These are phyloP conservation scores for Nissolia schottii DNA, from an alignment of 306 rosid genomes.

Conservation along the genomic window DNA sequence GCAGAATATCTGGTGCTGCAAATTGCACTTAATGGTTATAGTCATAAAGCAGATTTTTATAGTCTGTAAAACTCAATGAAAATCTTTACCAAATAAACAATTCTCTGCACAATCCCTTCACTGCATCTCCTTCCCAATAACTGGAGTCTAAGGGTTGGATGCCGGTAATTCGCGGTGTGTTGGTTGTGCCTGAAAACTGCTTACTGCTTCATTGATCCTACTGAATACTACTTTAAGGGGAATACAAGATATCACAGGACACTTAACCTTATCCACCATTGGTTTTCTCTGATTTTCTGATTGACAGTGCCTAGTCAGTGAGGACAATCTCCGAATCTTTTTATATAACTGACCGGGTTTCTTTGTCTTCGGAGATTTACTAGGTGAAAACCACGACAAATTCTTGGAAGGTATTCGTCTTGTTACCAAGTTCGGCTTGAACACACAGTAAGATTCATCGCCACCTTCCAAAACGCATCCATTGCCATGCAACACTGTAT, in stretches of 20 bases:
- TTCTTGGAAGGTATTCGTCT: conserved; percentile 39
- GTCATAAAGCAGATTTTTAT: background rate
- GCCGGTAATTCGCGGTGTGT: conserved; percentile 28
- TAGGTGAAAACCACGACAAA: conserved; percentile 12
- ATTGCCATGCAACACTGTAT: conserved; percentile 19
- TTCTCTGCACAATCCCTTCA: conserved; percentile 2
- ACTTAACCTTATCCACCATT: conserved; percentile 39
- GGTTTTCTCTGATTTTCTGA: conserved; percentile 36
- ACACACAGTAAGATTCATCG: background rate
- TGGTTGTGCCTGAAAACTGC: conserved; percentile 44
- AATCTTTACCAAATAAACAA: conserved; percentile 23
- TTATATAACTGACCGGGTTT: conserved; percentile 50
- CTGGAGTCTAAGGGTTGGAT: conserved; percentile 23
- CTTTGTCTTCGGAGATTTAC: conserved; percentile 40
- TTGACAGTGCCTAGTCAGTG: conserved; percentile 47
- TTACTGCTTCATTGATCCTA: conserved; percentile 68
- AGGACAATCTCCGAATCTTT: conserved; percentile 66
- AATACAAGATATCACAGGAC: conserved; percentile 61
- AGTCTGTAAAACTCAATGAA: conserved; percentile 22
- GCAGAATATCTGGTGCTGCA: conserved; percentile 26
- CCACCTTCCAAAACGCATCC: conserved; percentile 23
- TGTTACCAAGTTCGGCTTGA: conserved; percentile 23
- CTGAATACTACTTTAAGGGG: conserved; percentile 68
- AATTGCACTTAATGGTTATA: conserved; percentile 16
- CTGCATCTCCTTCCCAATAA: conserved; percentile 10